A percentile compares a stretch with the other conserved stretches of the same genome.
These are phyloP conservation scores for Botrytis squamosa DNA, from an alignment of 2,329 filamentous ascomycete genomes.

Conservation along the genomic window DNA sequence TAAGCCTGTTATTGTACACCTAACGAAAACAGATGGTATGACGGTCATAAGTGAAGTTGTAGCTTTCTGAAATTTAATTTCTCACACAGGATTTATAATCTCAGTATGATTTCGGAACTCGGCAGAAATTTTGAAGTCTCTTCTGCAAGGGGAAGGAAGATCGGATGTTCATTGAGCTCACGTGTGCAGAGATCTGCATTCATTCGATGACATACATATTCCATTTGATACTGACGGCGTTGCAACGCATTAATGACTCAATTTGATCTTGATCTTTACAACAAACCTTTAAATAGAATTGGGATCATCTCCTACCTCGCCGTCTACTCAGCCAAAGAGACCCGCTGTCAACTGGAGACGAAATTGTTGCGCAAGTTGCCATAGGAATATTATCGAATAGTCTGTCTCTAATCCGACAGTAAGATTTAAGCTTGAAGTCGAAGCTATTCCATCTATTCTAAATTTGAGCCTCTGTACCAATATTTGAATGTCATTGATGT, in stretches of 20 bases:
- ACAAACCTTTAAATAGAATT: background rate
- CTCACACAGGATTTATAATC: background rate
- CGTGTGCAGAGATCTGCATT: background rate
- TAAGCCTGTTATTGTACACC: background rate
- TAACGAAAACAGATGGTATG: background rate
- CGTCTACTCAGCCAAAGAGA: no score
- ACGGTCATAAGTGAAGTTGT: background rate
- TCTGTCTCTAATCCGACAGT: background rate
- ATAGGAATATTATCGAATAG: background rate
- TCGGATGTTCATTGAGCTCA: background rate
- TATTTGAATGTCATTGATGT: background rate
- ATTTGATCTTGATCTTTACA: background rate
- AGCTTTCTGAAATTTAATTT: background rate
- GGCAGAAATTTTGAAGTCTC: background rate
- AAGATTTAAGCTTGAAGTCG: background rate
- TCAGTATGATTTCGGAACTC: background rate
- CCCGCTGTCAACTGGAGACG: background rate
- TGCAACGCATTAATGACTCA: background rate
- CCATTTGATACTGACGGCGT: background rate
- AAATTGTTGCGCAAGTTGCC: background rate
- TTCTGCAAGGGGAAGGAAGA: no score
- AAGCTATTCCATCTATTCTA: background rate
- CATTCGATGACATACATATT: background rate
- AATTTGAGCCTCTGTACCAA: background rate
- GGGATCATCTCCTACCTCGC: background rate